Evolutionary conservation across 192 early-diverging fungal genomes (phyloP).

Genomic region (Gaertneriomyces semiglobifer): DNA sequence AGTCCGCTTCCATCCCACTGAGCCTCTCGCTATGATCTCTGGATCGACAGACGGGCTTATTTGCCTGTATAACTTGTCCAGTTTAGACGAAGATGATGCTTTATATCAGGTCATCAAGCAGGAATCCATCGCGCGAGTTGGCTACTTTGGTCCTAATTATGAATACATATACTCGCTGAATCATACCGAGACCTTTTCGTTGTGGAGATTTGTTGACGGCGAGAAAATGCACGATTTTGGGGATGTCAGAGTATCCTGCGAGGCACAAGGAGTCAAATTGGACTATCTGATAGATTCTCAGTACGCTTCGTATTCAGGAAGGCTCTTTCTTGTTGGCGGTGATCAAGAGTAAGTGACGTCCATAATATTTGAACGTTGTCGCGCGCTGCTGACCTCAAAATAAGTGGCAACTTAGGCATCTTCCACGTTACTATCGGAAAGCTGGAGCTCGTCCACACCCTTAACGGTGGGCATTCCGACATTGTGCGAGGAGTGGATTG

Average conservation of each 20-base stretch:
- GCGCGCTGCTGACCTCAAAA: neutral
- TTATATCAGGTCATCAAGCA: constrained; percentile 77
- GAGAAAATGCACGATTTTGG: constrained; percentile 59
- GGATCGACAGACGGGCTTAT: constrained; percentile 53
- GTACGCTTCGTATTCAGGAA: constrained; percentile 63
- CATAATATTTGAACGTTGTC: constrained; percentile 2
- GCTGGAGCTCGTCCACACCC: constrained; percentile 70
- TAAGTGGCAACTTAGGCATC: constrained; percentile 70
- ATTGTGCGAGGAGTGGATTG: constrained; percentile 78
- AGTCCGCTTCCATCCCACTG: constrained; percentile 46
- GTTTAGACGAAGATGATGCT: constrained; percentile 84
- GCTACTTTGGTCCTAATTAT: constrained; percentile 86
- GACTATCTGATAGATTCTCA: constrained; percentile 84
- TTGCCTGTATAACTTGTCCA: constrained; percentile 72
- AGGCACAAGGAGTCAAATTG: constrained; percentile 39
- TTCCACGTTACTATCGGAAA: constrained; percentile 75
- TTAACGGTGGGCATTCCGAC: constrained; percentile 80
- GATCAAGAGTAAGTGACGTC: constrained; percentile 50
- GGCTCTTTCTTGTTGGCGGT: constrained; percentile 80
- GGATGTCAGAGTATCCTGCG: constrained; percentile 65
- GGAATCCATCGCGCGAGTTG: constrained; percentile 76
- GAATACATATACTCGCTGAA: constrained; percentile 87
- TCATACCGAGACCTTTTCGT: constrained; percentile 86
- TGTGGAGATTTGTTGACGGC: constrained; percentile 63
- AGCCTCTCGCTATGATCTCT: constrained; percentile 34